These are phyloP conservation scores for Fusarium penzigii DNA, from an alignment of 2,329 filamentous ascomycete species.

Conservation along the genomic window DNA sequence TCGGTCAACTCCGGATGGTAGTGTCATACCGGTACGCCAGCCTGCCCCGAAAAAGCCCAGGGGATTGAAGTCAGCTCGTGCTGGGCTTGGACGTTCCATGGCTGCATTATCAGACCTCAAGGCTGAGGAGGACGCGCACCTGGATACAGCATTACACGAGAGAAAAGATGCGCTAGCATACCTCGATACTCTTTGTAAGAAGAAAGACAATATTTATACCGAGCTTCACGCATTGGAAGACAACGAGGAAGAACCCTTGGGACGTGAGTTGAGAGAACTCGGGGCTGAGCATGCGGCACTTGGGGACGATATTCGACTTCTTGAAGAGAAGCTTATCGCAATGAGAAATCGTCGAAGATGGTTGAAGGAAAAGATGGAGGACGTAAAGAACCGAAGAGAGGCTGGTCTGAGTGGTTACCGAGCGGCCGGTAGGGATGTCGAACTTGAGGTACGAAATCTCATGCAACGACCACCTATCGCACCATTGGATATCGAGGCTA, in stretches of 20 bases:
- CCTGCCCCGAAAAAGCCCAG: slow-evolving; percentile 51
- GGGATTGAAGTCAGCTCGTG: slow-evolving; percentile 63
- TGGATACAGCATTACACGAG: slow-evolving; percentile 57
- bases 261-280: slow-evolving; percentile 61
- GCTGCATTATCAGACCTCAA: slow-evolving; percentile 66
- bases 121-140: slow-evolving; percentile 63
- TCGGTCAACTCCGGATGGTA: slow-evolving; percentile 42
- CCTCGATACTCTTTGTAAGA: slow-evolving; percentile 53
- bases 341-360: slow-evolving; percentile 62
- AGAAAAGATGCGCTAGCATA: slow-evolving; percentile 60
- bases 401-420: slow-evolving; percentile 72
- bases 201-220: slow-evolving; percentile 49
- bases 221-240: slow-evolving; percentile 57
- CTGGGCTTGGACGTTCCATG: slow-evolving; percentile 64
- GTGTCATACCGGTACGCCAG: slow-evolving; percentile 63
- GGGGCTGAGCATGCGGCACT: slow-evolving; percentile 54
- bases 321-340: slow-evolving; percentile 64
- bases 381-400: slow-evolving; percentile 66
- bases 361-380: slow-evolving; percentile 60
- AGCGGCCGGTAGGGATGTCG: slow-evolving; percentile 65
- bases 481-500: slow-evolving; percentile 51
- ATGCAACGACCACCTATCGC: slow-evolving; percentile 58
- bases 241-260: slow-evolving; percentile 59
- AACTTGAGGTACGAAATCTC: slow-evolving; percentile 61
- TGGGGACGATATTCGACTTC: slow-evolving; percentile 62